These are phyloP conservation scores for Aspergillus luchuensis DNA, from an alignment of 2,329 filamentous ascomycete species.

Conservation along the genomic window DNA sequence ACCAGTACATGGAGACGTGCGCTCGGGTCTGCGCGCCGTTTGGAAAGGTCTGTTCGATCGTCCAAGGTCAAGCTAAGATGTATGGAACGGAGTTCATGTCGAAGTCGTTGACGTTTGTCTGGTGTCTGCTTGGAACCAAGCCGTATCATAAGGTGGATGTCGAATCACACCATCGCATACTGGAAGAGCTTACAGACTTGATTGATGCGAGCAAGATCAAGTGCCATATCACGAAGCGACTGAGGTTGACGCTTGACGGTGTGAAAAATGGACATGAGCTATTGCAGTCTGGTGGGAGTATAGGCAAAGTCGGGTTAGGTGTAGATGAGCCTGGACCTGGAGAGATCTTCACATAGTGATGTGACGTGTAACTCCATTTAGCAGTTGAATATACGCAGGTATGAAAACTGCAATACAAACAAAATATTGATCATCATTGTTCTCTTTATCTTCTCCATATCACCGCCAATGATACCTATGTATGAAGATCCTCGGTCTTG, in stretches of 20 bases:
- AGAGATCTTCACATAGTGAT: neutral
- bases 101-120: constrained; percentile 48
- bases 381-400: no score
- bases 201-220: neutral
- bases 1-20: constrained; percentile 44
- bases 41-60: constrained; percentile 50
- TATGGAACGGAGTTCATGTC: constrained; percentile 52
- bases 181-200: constrained; percentile 38
- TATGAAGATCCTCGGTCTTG: no score
- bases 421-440: no score
- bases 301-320: constrained; percentile 14
- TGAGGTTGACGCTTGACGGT: constrained; percentile 34
- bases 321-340: neutral
- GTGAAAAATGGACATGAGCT: constrained; percentile 44
- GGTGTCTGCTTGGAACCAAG: constrained; percentile 47
- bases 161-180: constrained; percentile 44
- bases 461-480: no score
- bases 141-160: constrained; percentile 43
- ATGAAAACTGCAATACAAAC: no score
- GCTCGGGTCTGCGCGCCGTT: constrained; percentile 47
- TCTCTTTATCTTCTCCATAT: no score
- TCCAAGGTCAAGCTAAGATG: constrained; percentile 48
- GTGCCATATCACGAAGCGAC: constrained; percentile 3
- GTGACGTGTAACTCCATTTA: neutral
- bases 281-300: constrained; percentile 42